Percentiles rank a stretch among this genome's conserved stretches.
Conservation (phyloP, 768 basidiomycete species). For the Boletus vinaceobasis region DNA sequence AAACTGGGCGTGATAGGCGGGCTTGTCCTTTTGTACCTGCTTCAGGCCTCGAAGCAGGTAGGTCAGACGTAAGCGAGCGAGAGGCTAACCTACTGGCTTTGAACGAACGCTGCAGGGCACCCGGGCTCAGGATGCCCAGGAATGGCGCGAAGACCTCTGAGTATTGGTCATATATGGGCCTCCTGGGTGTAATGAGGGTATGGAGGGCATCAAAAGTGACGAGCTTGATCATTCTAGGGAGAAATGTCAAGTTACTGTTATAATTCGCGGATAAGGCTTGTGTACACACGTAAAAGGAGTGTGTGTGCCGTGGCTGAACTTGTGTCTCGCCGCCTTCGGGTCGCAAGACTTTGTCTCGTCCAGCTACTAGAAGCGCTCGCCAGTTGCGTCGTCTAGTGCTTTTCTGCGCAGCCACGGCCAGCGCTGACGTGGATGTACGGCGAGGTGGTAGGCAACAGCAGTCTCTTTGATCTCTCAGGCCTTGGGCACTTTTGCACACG, state of each 20-base stretch:
- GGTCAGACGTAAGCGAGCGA: background rate
- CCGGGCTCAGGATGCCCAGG: constrained; percentile 57
- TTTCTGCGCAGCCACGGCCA: constrained; percentile 12
- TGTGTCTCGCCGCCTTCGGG: background rate
- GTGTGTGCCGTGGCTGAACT: background rate
- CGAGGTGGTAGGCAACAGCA: constrained; percentile 14
- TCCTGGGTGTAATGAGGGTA: constrained; percentile 69
- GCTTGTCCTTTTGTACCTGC: constrained; percentile 54
- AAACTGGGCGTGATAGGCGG: constrained; percentile 45
- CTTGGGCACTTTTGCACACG: constrained; percentile 16
- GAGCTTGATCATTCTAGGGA: constrained; percentile 44
- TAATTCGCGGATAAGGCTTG: background rate
- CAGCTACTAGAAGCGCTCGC: background rate
- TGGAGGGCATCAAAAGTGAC: constrained; percentile 79
- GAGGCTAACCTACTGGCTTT: constrained; percentile 42
- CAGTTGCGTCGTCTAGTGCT: background rate
- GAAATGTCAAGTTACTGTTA: background rate
- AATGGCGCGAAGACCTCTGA: constrained; percentile 63
- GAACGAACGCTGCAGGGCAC: constrained; percentile 54
- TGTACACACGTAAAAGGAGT: constrained; percentile 17
- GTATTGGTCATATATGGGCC: constrained; percentile 61
- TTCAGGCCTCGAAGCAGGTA: constrained; percentile 37
- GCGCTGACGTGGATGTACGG: constrained; percentile 18
- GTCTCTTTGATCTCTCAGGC: constrained; percentile 11
- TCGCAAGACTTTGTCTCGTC: constrained; percentile 14